Evolutionary conservation across 1,139 yeast species (phyloP).

Genomic region (Yamadazyma atlantica): DNA sequence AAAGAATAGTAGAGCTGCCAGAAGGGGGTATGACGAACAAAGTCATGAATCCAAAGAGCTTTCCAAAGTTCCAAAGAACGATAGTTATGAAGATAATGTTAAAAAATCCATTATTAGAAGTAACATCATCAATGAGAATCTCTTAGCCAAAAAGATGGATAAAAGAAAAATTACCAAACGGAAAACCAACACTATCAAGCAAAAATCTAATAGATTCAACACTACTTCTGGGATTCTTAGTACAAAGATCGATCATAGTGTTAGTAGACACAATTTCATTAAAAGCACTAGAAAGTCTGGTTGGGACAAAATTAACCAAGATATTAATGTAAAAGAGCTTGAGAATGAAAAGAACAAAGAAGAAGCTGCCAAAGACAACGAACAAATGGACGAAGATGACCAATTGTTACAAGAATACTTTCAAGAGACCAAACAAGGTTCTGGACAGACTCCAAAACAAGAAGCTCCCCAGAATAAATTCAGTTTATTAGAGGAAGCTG

Average conservation of each 20-base stretch:
- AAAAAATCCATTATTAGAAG: conserved; percentile 66
- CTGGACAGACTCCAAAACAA: conserved; percentile 18
- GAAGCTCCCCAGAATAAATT: conserved; percentile 34
- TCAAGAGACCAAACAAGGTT: conserved; percentile 17
- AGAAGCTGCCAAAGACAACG: conserved; percentile 27
- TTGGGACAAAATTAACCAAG: conserved; percentile 66
- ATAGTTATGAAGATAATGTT: conserved; percentile 47
- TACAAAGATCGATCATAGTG: conserved; percentile 63
- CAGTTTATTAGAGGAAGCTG: conserved; percentile 50
- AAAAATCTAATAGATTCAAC: conserved; percentile 46
- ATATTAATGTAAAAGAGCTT: conserved; percentile 4
- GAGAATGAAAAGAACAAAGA: conserved; percentile 8
- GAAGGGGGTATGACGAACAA: conserved; percentile 52
- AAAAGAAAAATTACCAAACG: conserved; percentile 33
- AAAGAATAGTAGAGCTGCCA: conserved; percentile 74
- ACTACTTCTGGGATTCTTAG: conserved; percentile 56
- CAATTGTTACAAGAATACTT: conserved; percentile 6
- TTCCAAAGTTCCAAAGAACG: conserved; percentile 53
- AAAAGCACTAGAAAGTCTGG: conserved; percentile 64
- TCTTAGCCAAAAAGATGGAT: conserved; percentile 56
- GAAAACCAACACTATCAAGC: conserved; percentile 35
- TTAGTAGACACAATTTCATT: conserved; percentile 60
- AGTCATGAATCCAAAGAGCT: conserved; percentile 49
- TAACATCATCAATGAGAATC: conserved; percentile 64
- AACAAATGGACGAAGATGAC: conserved; percentile 31